Evolutionary conservation across 192 early-diverging fungal species (phyloP), one percentile per base, ranked within the genome.

Genomic region (Coemansia sp.): DNA sequence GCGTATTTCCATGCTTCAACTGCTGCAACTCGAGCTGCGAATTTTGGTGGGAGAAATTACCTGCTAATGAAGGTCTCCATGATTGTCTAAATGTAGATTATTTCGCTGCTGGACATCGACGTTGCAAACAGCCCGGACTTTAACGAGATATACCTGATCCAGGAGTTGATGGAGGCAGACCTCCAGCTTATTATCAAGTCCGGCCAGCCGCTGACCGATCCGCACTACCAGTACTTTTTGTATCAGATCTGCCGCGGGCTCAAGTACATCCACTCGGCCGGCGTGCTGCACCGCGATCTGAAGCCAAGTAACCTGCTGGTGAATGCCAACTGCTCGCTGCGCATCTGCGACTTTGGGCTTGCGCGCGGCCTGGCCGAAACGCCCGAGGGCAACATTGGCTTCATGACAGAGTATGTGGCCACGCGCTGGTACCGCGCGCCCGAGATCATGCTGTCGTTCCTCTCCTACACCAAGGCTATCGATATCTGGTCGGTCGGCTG

Each of bases 331-430:
- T 95, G 93, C 69, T 92, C 92, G 70, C 82, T 95, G 43, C 70
- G 93, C 83, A 98, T 99, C 77, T 98, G 95, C 71, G 97, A 99
- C 72, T 99, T 99, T 84, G 97, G 97, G 38, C 82, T 99, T 56
- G 97, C 97, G 16, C 89, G 97, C 67, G 94, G 94, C 16, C 89
- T 91, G 65, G 87, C 90, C 5, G 89, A 91, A 53, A 85, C 86
- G 28, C 85, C 84, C 27, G 94, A 91, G 31, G 82, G 81, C 32
- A 90, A 91, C 50, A 86, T 88, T 55, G 94, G 93, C 2, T 98
- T 95, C 66, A 98, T 98, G 92, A 99, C 97, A 18, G 97, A 99
- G 76, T 99, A 99, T 60, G 97, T 99, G 25, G 97, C 97, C 35
- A 99, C 97, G n/a, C 81, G 97, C 63, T 99, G 95, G 95, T 99